Percentiles rank a stretch among this genome's conserved stretches.
These are phyloP conservation scores for Phlyctochytrium planicorne DNA, from an alignment of 192 early-diverging fungal genomes.

Conservation along the genomic window DNA sequence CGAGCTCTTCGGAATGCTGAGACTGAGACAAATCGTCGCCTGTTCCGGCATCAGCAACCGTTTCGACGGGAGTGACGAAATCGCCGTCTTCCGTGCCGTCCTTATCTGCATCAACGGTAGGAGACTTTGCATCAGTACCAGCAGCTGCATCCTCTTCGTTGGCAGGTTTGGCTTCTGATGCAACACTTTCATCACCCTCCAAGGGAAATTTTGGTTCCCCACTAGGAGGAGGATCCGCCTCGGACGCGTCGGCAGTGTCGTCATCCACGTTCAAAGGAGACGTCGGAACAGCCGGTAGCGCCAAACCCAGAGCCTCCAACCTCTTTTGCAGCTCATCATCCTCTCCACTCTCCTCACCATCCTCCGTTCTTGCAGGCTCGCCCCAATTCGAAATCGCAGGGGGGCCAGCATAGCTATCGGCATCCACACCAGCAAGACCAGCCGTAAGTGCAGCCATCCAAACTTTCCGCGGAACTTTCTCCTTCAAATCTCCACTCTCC, in stretches of 20 bases:
- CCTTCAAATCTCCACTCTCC: neutral
- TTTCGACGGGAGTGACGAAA: neutral
- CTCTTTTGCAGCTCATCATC: neutral
- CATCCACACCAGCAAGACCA: neutral
- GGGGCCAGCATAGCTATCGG: neutral
- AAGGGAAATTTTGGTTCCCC: too few relatives aligned
- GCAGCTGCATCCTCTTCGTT: neutral
- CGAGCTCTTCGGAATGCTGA: too few relatives aligned
- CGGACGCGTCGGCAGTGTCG: neutral
- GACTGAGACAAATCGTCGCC: too few relatives aligned
- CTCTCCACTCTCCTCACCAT: neutral
- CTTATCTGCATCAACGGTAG: too few relatives aligned
- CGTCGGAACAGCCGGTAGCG: neutral
- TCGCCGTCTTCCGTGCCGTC: neutral
- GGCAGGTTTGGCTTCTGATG: neutral
- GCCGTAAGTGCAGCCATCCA: constrained; percentile 10
- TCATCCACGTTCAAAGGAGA: neutral
- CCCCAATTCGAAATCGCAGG: neutral
- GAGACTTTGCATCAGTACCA: neutral
- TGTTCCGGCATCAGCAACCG: neutral
- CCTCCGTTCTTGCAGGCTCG: neutral
- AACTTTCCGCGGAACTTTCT: neutral
- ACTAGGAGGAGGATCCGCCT: neutral
- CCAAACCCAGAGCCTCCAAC: neutral
- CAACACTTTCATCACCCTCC: too few relatives aligned